Percentiles rank a stretch among this genome's conserved stretches.
Evolutionary conservation across 2,329 filamentous ascomycete species (phyloP).

Genomic region (Trichoderma arundinaceum): DNA sequence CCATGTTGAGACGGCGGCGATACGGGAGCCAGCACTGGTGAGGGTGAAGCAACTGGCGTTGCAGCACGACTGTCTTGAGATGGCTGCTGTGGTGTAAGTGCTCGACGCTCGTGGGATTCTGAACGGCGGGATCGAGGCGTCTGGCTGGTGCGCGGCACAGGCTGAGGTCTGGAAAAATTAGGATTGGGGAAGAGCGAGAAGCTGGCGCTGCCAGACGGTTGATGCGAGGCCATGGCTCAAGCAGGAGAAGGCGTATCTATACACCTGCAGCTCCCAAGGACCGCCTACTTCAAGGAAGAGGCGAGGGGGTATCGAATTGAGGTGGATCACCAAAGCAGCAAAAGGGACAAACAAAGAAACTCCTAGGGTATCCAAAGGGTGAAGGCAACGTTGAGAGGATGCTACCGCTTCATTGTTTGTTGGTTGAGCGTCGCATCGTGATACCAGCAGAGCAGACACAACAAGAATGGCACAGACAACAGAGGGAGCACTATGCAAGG

Average conservation of each 20-base stretch:
- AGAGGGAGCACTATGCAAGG: conserved; percentile 16
- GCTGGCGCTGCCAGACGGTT: conserved; percentile 50
- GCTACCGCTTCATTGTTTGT: conserved; percentile 41
- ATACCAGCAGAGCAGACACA: conserved; percentile 30
- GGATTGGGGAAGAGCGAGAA: conserved; percentile 65
- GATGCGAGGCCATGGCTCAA: conserved; percentile 47
- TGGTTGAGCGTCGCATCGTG: conserved; percentile 30
- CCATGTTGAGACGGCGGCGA: conserved; percentile 42
- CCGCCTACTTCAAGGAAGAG: conserved; percentile 40
- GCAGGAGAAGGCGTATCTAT: conserved; percentile 9
- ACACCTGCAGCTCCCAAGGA: neutral
- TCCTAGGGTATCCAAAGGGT: conserved; percentile 32
- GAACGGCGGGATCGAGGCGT: conserved; percentile 48
- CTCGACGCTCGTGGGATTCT: conserved; percentile 46
- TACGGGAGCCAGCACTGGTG: conserved; percentile 34
- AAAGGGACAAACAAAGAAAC: conserved; percentile 17
- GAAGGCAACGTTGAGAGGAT: conserved; percentile 28
- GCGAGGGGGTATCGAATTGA: conserved; percentile 24
- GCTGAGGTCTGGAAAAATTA: conserved; percentile 44
- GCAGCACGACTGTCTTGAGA: conserved; percentile 42
- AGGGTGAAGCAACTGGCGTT: conserved; percentile 35
- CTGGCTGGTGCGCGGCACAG: conserved; percentile 42
- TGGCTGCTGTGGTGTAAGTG: conserved; percentile 47
- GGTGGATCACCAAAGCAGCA: neutral
- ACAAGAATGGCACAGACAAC: conserved; percentile 16